These are phyloP conservation scores for Penicillium sp. DNA, from an alignment of 2,329 filamentous ascomycete genomes.

Conservation along the genomic window DNA sequence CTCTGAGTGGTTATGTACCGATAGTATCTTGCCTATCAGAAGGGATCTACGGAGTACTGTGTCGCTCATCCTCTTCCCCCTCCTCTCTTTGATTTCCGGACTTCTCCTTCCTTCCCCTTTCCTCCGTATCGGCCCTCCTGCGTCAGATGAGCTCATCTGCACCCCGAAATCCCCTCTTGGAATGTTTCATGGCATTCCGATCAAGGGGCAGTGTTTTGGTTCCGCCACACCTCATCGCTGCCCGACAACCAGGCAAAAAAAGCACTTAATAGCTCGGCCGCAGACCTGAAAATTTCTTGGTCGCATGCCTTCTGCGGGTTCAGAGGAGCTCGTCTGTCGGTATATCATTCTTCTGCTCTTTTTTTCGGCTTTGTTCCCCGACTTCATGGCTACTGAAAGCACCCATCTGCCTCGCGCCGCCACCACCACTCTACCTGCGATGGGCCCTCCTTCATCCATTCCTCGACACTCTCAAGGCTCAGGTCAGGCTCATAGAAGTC, in stretches of 20 bases:
- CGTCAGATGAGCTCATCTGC: conserved; percentile 27
- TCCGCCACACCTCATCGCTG: conserved; percentile 22
- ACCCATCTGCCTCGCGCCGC: conserved; percentile 43
- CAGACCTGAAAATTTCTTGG: not conserved
- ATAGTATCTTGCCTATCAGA: not conserved
- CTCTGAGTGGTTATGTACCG: not conserved
- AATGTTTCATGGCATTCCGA: conserved; percentile 37
- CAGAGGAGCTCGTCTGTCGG: conserved; percentile 20
- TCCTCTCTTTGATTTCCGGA: not conserved
- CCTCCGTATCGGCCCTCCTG: conserved; percentile 1
- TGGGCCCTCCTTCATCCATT: conserved; percentile 43
- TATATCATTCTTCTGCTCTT: conserved; percentile 1
- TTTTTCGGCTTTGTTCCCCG: not conserved
- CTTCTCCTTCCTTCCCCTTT: conserved; percentile 5
- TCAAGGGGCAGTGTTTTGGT: conserved; percentile 38
- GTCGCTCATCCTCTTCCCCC: not conserved
- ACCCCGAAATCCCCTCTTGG: conserved; percentile 15
- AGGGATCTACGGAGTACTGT: conserved; percentile 2
- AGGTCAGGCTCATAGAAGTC: conserved; percentile 50
- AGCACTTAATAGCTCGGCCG: conserved; percentile 16
- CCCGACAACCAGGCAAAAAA: conserved; percentile 18
- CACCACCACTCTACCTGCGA: conserved; percentile 36
- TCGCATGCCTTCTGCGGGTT: conserved; percentile 27
- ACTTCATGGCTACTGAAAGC: conserved; percentile 49
- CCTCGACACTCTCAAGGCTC: conserved; percentile 44